Evolutionary conservation across 1,284 basidiomycete genomes (phyloP).

Genomic region (Leccinum pseudoinsigne): DNA sequence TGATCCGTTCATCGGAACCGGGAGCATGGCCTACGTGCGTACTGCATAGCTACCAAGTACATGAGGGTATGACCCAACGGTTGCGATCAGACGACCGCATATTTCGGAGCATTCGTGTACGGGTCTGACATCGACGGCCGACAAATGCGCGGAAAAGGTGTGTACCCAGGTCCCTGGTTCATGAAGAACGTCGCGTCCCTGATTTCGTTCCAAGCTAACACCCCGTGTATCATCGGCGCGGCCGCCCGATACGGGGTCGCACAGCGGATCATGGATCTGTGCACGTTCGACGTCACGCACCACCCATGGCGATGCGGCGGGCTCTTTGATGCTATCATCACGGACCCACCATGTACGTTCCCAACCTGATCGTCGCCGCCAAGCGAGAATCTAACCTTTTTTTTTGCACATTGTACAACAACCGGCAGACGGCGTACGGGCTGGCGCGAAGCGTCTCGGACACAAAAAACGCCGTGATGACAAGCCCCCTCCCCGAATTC

Average conservation of each 20-base stretch:
- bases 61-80: neutral
- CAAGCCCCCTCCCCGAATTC: constrained; percentile 37
- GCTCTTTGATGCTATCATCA: constrained; percentile 93
- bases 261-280: constrained; percentile 78
- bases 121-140: constrained; percentile 98
- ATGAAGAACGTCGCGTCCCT: neutral
- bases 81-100: constrained; percentile 64
- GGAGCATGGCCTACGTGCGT: constrained; percentile 88
- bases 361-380: neutral
- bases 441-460: constrained; percentile 94
- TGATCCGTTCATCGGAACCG: constrained; percentile 97
- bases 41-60: constrained; percentile 23
- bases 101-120: constrained; percentile 87
- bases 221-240: constrained; percentile 75
- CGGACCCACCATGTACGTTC: constrained; percentile 86
- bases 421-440: constrained; percentile 83
- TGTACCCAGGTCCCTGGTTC: neutral
- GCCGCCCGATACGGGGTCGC: constrained; percentile 86
- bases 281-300: constrained; percentile 88
- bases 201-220: constrained; percentile 37
- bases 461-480: constrained; percentile 58
- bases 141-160: constrained; percentile 93
- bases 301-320: constrained; percentile 89
- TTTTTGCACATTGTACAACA: neutral
- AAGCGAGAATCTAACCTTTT: constrained; percentile 2